A percentile compares a stretch with the other conserved stretches of the same genome.
Conservation (phyloP, 2,329 filamentous ascomycete species). For the Paecilomyces niveus region DNA sequence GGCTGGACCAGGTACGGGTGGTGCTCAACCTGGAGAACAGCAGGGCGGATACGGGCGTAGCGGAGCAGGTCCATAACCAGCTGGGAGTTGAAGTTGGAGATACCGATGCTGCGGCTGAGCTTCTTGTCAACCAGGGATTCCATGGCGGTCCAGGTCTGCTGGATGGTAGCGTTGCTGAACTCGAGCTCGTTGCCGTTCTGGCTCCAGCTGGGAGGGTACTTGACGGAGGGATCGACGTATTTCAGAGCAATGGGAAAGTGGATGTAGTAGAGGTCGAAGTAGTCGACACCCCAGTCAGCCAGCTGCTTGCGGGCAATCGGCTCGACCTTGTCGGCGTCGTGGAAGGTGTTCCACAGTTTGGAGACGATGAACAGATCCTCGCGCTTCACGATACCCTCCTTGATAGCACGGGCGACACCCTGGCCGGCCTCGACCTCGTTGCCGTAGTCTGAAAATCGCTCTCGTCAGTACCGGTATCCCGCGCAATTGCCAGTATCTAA, state of each 20-base stretch:
- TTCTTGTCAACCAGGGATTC: constrained; percentile 64
- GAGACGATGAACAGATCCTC: constrained; percentile 87
- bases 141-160: constrained; percentile 78
- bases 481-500: neutral
- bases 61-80: constrained; percentile 72
- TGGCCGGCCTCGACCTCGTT: constrained; percentile 74
- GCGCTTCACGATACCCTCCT: constrained; percentile 72
- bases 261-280: constrained; percentile 84
- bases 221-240: constrained; percentile 71
- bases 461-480: neutral
- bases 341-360: constrained; percentile 91
- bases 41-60: constrained; percentile 66
- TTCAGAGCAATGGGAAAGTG: constrained; percentile 85
- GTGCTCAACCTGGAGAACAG: constrained; percentile 81
- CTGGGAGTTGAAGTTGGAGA: constrained; percentile 76
- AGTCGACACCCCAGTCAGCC: constrained; percentile 75
- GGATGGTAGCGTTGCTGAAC: constrained; percentile 62
- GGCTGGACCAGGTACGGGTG: constrained; percentile 80
- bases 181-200: constrained; percentile 57
- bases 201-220: constrained; percentile 75
- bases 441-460: constrained; percentile 60
- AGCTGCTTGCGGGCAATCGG: constrained; percentile 71
- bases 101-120: constrained; percentile 66
- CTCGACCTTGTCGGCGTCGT: constrained; percentile 70
- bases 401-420: constrained; percentile 70